phyloP scores from a whole-genome alignment of 2,329 filamentous ascomycete species.

The Colletotrichum caudatum region DNA sequence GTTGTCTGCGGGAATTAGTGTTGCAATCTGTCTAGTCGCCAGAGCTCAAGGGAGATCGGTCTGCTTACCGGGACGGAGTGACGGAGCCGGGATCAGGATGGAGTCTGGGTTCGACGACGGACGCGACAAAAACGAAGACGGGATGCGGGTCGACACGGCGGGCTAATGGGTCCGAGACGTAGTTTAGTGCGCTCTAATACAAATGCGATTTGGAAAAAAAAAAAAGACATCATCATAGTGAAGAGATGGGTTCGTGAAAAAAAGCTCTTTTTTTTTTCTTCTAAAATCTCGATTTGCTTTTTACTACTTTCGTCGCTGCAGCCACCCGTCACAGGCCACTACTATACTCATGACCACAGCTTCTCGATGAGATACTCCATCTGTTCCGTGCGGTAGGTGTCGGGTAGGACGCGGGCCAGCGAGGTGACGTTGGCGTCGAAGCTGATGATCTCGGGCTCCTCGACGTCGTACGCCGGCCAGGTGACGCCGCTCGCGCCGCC shows the following conservation, averaged over 20 bases:
- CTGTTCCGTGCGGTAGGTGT: conserved; percentile 58
- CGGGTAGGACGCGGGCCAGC: conserved; percentile 56
- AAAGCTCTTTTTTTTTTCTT: background rate
- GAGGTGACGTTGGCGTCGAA: conserved; percentile 61
- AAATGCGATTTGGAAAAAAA: background rate
- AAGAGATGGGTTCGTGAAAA: too few species aligned
- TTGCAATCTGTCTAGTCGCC: background rate
- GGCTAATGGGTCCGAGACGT: too few species aligned
- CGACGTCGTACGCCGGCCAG: conserved; percentile 60
- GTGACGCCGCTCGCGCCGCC: conserved; percentile 13
- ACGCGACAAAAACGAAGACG: background rate
- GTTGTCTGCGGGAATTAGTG: background rate
- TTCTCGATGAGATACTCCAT: conserved; percentile 53
- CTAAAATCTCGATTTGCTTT: background rate
- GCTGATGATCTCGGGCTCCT: conserved; percentile 58
- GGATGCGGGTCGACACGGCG: background rate
- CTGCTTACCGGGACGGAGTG: background rate
- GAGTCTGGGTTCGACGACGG: background rate
- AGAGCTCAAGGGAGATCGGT: background rate
- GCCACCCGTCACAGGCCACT: background rate
- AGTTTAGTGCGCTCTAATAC: background rate
- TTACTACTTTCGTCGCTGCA: background rate
- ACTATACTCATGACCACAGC: conserved; percentile 21
- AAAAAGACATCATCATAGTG: background rate
- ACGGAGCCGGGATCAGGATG: too few species aligned